Conservation (phyloP, 176 grass and related monocot species). For the Carex littledalei region DNA sequence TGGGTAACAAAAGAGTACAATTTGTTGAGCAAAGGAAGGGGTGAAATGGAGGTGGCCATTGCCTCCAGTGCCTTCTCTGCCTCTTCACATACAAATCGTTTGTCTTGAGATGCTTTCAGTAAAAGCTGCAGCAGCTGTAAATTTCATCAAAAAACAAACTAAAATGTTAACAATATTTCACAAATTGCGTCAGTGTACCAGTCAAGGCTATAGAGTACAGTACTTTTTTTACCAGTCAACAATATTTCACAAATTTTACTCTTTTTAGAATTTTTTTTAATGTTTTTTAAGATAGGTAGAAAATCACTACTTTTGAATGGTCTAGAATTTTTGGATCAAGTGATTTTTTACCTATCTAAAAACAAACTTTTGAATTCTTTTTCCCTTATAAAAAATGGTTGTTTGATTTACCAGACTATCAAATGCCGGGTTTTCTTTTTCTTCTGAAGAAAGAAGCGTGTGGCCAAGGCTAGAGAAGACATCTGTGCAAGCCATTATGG, state of each 20-base stretch:
- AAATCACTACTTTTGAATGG: no score
- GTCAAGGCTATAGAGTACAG: neutral
- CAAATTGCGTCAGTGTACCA: neutral
- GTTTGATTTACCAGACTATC: slow-evolving; percentile 54
- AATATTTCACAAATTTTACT: no score
- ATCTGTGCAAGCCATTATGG: slow-evolving; percentile 77
- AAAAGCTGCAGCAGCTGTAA: slow-evolving; percentile 79
- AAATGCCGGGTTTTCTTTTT: slow-evolving; percentile 38
- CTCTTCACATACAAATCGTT: slow-evolving; percentile 90
- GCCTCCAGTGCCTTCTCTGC: slow-evolving; percentile 77
- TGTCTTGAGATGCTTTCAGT: slow-evolving; percentile 97
- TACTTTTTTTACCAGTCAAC: no score
- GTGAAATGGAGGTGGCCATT: slow-evolving; percentile 69
- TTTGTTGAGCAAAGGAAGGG: slow-evolving; percentile 66
- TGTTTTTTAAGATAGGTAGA: no score
- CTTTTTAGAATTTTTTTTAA: no score
- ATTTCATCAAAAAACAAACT: neutral
- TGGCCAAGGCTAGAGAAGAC: slow-evolving; percentile 53
- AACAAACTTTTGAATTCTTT: neutral
- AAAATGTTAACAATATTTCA: neutral
- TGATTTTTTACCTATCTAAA: no score
- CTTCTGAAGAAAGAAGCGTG: slow-evolving; percentile 31
- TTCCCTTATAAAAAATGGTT: neutral
- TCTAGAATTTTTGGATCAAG: no score
- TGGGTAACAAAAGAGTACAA: slow-evolving; percentile 67